Conservation (phyloP, 257 asterid species). For the Nicotiana tomentosiformis region DNA sequence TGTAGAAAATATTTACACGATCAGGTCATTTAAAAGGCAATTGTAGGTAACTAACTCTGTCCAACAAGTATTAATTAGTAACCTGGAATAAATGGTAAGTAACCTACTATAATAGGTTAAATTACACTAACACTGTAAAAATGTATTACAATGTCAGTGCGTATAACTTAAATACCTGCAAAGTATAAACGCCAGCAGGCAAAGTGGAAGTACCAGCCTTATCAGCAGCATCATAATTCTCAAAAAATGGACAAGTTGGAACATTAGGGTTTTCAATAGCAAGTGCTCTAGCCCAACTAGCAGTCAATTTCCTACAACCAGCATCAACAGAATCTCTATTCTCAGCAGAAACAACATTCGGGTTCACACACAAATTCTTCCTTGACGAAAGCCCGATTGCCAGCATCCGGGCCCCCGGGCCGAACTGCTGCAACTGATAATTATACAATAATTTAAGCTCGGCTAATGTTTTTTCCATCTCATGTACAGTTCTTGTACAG, state of each 20-base stretch:
- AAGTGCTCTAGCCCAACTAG: conserved; percentile 82
- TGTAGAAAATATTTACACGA: too few species aligned
- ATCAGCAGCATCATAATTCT: conserved; percentile 62
- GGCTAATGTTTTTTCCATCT: conserved; percentile 96
- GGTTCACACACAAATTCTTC: conserved; percentile 89
- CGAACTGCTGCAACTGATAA: conserved; percentile 67
- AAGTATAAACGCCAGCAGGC: conserved; percentile 93
- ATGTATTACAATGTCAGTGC: too few species aligned
- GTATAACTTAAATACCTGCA: conserved; percentile 49
- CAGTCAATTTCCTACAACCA: conserved; percentile 86
- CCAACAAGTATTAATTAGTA: too few species aligned
- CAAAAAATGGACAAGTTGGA: conserved; percentile 71
- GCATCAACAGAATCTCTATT: conserved; percentile 97
- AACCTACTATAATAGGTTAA: too few species aligned
- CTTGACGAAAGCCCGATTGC: conserved; percentile 90
- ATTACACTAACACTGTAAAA: too few species aligned
- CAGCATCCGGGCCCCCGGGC: conserved; percentile 56
- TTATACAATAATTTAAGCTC: conserved; percentile 71
- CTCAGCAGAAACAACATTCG: conserved; percentile 77
- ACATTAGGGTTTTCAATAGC: conserved; percentile 71
- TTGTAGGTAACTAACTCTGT: too few species aligned
- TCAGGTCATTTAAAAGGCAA: too few species aligned
- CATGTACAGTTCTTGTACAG: conserved; percentile 97
- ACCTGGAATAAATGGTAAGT: too few species aligned
- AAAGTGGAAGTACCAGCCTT: conserved; percentile 62